These are phyloP conservation scores for Heterobasidion occidentale DNA, from an alignment of 1,284 basidiomycete genomes.

Conservation along the genomic window DNA sequence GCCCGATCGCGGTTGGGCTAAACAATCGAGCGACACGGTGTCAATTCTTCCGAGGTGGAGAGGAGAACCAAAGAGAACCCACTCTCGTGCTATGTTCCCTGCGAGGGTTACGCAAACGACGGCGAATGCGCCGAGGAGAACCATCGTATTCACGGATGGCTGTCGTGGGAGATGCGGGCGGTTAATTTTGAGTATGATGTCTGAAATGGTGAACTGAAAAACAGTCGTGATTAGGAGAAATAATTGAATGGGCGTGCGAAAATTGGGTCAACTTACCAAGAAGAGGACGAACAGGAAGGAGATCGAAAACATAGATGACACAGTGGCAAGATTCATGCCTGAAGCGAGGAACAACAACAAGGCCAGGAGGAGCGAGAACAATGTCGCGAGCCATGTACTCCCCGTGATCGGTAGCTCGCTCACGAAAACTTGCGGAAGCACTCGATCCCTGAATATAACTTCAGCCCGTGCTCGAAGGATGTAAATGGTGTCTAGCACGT, in stretches of 20 bases:
- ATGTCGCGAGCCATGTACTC: slow-evolving; percentile 45
- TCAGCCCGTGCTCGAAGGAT: background rate
- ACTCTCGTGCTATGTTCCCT: slow-evolving; percentile 59
- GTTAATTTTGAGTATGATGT: slow-evolving; percentile 53
- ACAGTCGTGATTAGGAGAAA: background rate
- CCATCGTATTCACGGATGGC: slow-evolving; percentile 31
- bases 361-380: slow-evolving; percentile 43
- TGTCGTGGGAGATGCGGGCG: slow-evolving; percentile 47
- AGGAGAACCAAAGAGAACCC: slow-evolving; percentile 11
- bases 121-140: slow-evolving; percentile 34
- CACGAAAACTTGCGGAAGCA: slow-evolving; percentile 50
- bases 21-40: too few relatives aligned
- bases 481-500: background rate
- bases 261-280: slow-evolving; percentile 4
- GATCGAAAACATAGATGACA: slow-evolving; percentile 45
- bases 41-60: too few relatives aligned
- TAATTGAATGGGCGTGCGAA: background rate
- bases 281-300: slow-evolving; percentile 9
- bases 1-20: slow-evolving; percentile 23
- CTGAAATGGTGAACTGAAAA: slow-evolving; percentile 8
- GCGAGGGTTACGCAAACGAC: slow-evolving; percentile 29
- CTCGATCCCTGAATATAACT: slow-evolving; percentile 29
- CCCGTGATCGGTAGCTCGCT: slow-evolving; percentile 39
- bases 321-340: slow-evolving; percentile 39
- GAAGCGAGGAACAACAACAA: slow-evolving; percentile 51